Evolutionary conservation across 768 basidiomycete species (phyloP).

Genomic region (Auricularia auricula-judae): DNA sequence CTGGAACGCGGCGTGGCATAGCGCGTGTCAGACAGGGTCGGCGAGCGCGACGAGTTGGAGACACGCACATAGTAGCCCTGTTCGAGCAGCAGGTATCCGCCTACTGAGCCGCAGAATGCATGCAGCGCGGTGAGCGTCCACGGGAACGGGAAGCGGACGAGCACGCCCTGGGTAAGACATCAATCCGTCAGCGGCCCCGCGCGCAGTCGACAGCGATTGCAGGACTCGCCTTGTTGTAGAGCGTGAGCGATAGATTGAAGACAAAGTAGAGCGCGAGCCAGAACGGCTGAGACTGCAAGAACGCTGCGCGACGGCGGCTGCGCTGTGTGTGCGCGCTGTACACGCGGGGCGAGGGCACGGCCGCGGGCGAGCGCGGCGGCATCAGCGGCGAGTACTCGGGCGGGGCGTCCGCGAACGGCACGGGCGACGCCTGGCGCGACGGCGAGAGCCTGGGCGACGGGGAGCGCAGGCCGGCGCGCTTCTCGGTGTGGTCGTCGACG

Average conservation of each 20-base stretch:
- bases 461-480: background rate
- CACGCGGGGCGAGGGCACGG: background rate
- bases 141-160: conserved; percentile 89
- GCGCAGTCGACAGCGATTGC: background rate
- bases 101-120: conserved; percentile 74
- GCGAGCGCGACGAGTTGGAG: too few relatives aligned
- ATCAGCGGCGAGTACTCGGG: background rate
- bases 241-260: conserved; percentile 84
- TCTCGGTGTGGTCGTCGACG: background rate
- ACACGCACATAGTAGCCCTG: conserved; percentile 39
- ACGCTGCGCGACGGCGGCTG: background rate
- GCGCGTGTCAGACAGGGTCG: background rate
- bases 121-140: conserved; percentile 92
- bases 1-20: conserved; percentile 11
- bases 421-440: background rate
- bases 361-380: background rate
- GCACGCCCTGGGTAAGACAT: conserved; percentile 31
- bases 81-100: conserved; percentile 57
- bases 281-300: conserved; percentile 19
- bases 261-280: conserved; percentile 81
- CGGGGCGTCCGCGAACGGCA: background rate
- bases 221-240: conserved; percentile 71
- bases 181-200: background rate
- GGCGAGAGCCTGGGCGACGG: background rate
- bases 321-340: background rate